Percentiles rank a stretch among this genome's conserved stretches.
These are phyloP conservation scores for Verticillium tricorpus DNA, from an alignment of 2,329 filamentous ascomycete genomes.

Conservation along the genomic window DNA sequence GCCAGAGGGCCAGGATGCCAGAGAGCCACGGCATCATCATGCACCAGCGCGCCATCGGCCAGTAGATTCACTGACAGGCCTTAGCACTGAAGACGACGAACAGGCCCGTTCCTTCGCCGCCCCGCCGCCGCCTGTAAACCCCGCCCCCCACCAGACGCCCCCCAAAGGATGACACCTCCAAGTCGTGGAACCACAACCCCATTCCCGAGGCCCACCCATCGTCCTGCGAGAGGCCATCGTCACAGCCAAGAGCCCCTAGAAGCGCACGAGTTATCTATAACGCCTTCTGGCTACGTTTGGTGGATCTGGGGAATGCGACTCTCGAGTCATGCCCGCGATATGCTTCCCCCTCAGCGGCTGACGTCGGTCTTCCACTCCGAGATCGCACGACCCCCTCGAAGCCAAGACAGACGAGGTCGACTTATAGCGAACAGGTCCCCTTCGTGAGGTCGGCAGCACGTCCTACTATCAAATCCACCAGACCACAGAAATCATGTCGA, in stretches of 20 bases:
- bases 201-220: neutral
- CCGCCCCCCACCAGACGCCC: neutral
- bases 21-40: too few species aligned
- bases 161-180: neutral
- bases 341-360: neutral
- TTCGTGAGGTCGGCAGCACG: neutral
- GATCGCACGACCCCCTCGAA: neutral
- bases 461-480: neutral
- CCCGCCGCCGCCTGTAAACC: neutral
- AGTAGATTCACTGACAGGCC: too few species aligned
- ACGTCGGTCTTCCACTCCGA: neutral
- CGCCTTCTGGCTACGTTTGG: neutral
- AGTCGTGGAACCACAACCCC: neutral
- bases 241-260: neutral
- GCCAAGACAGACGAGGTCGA: neutral
- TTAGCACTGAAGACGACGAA: neutral
- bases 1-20: too few species aligned
- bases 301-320: neutral
- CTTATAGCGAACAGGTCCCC: neutral
- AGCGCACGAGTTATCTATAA: neutral
- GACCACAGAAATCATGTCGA: neutral
- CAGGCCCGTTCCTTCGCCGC: neutral
- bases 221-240: neutral
- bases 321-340: neutral
- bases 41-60: too few species aligned